Evolutionary conservation across 768 basidiomycete species (phyloP).

Genomic region (Kondoa malvinella): DNA sequence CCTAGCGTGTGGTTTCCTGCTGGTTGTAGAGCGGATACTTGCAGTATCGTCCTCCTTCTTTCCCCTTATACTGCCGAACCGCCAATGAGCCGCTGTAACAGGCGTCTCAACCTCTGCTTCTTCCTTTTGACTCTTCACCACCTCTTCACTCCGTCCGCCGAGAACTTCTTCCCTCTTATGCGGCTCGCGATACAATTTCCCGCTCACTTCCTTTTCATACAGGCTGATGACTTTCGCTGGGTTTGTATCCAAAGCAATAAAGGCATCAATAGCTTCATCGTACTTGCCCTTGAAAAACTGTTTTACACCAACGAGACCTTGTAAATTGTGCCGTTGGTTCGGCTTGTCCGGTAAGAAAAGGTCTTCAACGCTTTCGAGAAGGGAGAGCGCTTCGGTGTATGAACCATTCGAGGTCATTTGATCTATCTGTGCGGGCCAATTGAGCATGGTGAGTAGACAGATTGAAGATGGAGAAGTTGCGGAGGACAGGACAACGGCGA

Average conservation of each 20-base stretch:
- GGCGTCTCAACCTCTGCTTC: slow-evolving; percentile 26
- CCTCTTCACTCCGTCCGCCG: slow-evolving; percentile 44
- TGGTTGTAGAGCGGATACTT: slow-evolving; percentile 6
- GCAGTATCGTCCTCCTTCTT: slow-evolving; percentile 24
- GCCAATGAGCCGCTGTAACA: background rate
- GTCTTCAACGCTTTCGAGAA: slow-evolving; percentile 54
- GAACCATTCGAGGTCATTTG: slow-evolving; percentile 53
- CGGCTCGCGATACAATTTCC: slow-evolving; percentile 51
- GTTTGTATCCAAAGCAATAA: slow-evolving; percentile 73
- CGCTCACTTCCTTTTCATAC: slow-evolving; percentile 65
- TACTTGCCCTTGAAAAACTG: slow-evolving; percentile 31
- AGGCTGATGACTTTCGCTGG: slow-evolving; percentile 85
- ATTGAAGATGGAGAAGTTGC: slow-evolving; percentile 55
- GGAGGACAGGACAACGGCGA: slow-evolving; percentile 27
- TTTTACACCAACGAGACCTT: slow-evolving; percentile 1
- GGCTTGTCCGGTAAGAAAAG: slow-evolving; percentile 50
- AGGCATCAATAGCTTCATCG: slow-evolving; percentile 65
- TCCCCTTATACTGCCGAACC: background rate
- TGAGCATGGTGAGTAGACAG: slow-evolving; percentile 55
- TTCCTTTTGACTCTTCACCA: slow-evolving; percentile 28
- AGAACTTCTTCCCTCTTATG: slow-evolving; percentile 66
- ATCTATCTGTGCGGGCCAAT: slow-evolving; percentile 68
- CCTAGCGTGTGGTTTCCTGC: background rate
- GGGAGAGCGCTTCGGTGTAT: slow-evolving; percentile 62
- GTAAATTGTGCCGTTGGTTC: background rate